phyloP scores from a whole-genome alignment of 441 rosid species.

The Lepidium campestre region DNA sequence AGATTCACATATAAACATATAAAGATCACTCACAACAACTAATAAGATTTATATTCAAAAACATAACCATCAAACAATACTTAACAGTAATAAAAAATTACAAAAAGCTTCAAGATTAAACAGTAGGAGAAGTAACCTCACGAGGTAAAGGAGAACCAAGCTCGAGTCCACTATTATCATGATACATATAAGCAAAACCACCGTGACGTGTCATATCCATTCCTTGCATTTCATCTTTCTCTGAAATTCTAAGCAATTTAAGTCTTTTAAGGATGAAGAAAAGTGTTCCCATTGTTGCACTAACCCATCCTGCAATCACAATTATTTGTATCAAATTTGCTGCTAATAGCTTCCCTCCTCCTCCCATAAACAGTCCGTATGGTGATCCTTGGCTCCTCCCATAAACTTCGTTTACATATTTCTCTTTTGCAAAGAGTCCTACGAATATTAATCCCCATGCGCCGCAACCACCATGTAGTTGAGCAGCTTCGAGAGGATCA shows the following conservation, averaged over 20 bases:
- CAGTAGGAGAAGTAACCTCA: neutral
- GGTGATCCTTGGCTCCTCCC: slow-evolving; percentile 24
- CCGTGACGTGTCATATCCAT: slow-evolving; percentile 87
- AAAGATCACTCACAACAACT: neutral
- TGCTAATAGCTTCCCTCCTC: slow-evolving; percentile 66
- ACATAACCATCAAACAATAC: neutral
- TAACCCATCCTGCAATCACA: slow-evolving; percentile 70
- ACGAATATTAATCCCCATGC: slow-evolving; percentile 81
- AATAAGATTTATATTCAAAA: neutral
- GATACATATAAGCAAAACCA: slow-evolving; percentile 61
- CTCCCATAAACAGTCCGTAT: slow-evolving; percentile 75
- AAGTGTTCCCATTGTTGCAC: slow-evolving; percentile 73
- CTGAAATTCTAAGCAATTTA: slow-evolving; percentile 54
- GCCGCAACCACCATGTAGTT: slow-evolving; percentile 88
- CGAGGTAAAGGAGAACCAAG: slow-evolving; percentile 23
- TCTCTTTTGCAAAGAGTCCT: slow-evolving; percentile 57
- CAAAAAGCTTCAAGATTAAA: neutral
- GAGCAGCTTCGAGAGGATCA: slow-evolving; percentile 79
- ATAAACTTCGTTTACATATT: slow-evolving; percentile 53
- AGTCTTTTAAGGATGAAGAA: slow-evolving; percentile 55
- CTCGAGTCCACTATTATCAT: slow-evolving; percentile 53
- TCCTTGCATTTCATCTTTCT: slow-evolving; percentile 71
- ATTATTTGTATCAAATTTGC: slow-evolving; percentile 69
- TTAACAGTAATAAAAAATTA: neutral
- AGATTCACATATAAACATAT: neutral